Evolutionary conservation across 2,329 filamentous ascomycete species (phyloP).

Genomic region (Teratosphaeria zuluensis): DNA sequence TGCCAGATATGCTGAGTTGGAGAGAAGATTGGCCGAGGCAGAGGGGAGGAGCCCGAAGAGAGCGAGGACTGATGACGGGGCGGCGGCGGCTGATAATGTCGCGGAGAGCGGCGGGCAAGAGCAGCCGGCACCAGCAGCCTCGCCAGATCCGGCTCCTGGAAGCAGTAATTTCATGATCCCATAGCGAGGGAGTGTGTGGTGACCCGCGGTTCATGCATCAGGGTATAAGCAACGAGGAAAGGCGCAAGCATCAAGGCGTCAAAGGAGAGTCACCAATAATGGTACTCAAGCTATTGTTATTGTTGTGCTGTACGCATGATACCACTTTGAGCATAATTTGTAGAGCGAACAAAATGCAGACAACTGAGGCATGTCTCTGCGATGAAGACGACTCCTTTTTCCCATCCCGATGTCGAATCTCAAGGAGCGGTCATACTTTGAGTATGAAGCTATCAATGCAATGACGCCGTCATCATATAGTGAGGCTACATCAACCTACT

Average conservation of each 20-base stretch:
- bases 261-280: background rate
- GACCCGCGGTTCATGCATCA: no score
- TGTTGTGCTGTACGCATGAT: background rate
- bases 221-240: no score
- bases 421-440: no score
- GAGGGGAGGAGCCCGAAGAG: constrained; percentile 5
- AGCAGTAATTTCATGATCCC: constrained; percentile 6
- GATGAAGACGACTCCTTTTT: background rate
- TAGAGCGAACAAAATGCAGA: background rate
- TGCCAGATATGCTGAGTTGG: constrained; percentile 10
- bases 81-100: background rate
- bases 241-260: no score
- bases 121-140: background rate
- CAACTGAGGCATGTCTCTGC: background rate
- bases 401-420: background rate
- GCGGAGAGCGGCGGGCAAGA: background rate
- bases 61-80: background rate
- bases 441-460: no score
- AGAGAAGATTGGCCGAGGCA: constrained; percentile 10
- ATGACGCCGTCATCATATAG: no score
- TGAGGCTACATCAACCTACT: no score
- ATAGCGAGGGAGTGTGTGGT: background rate
- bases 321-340: background rate
- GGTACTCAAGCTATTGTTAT: background rate
- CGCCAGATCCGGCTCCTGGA: background rate